Conservation (phyloP, 345 rosid genomes). For the Lepidium aucheri region DNA sequence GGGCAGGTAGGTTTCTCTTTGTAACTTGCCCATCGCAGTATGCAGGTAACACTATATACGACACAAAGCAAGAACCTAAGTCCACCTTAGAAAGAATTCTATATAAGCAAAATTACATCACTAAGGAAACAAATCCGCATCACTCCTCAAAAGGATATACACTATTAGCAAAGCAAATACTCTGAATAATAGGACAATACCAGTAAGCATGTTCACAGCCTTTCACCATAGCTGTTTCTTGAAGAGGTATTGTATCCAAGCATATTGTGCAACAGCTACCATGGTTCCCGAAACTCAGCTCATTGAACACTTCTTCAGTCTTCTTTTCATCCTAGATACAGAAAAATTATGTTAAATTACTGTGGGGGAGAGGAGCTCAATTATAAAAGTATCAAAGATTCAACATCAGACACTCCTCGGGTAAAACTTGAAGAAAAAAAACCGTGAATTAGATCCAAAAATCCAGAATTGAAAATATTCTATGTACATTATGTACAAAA, state of each 20-base stretch:
- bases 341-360: background rate
- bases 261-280: conserved; percentile 84
- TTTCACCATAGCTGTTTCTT: conserved; percentile 85
- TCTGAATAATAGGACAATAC: conserved; percentile 35
- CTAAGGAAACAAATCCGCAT: background rate
- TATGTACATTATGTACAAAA: background rate
- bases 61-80: background rate
- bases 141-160: background rate
- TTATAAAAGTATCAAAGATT: background rate
- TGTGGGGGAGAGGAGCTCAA: background rate
- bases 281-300: conserved; percentile 47
- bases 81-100: background rate
- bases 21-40: conserved; percentile 86
- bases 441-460: background rate
- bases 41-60: conserved; percentile 67
- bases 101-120: background rate
- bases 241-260: conserved; percentile 67
- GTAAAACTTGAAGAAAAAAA: background rate
- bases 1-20: conserved; percentile 68
- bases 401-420: background rate
- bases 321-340: conserved; percentile 39
- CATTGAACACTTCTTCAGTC: conserved; percentile 16
- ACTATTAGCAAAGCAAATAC: background rate
- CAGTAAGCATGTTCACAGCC: conserved; percentile 99
- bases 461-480: background rate